Percentiles rank a stretch among this genome's conserved stretches.
Evolutionary conservation across 495 filamentous ascomycete species (phyloP).

Genomic region (Ramalina peruviana): DNA sequence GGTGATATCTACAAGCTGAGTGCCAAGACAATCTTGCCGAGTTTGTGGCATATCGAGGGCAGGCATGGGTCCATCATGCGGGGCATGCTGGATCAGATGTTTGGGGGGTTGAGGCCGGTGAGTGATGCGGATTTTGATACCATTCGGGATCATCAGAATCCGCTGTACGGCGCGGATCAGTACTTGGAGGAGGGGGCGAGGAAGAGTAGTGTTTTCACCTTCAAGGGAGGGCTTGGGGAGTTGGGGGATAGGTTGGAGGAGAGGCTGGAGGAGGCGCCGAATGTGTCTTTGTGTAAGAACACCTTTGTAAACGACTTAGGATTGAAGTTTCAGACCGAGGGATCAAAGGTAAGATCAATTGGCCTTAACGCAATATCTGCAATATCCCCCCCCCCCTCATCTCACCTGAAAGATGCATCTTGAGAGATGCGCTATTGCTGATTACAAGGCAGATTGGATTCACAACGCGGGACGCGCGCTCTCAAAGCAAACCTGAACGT

Average conservation of each 20-base stretch:
- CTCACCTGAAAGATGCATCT: background rate
- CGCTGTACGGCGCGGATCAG: slow-evolving; percentile 1
- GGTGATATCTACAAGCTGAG: slow-evolving; percentile 77
- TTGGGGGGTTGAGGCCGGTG: slow-evolving; percentile 1
- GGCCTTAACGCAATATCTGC: background rate
- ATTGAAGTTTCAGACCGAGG: slow-evolving; percentile 3
- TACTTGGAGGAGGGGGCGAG: slow-evolving; percentile 1
- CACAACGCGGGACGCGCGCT: background rate
- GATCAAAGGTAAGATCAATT: slow-evolving; percentile 14
- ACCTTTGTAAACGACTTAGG: slow-evolving; percentile 25
- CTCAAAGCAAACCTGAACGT: background rate
- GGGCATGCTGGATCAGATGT: slow-evolving; percentile 8
- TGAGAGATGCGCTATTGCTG: background rate
- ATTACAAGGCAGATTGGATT: background rate
- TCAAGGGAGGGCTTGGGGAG: slow-evolving; percentile 43
- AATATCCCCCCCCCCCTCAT: background rate
- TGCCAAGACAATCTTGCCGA: slow-evolving; percentile 44
- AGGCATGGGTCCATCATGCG: slow-evolving; percentile 20
- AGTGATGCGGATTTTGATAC: slow-evolving; percentile 15
- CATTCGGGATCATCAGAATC: slow-evolving; percentile 12
- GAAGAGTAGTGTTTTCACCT: slow-evolving; percentile 41
- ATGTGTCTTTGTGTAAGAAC: slow-evolving; percentile 38
- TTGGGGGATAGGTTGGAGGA: slow-evolving; percentile 34
- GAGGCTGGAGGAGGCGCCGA: slow-evolving; percentile 29
- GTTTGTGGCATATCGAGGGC: slow-evolving; percentile 37